A percentile compares a stretch with the other conserved stretches of the same genome.
These are phyloP conservation scores for Botryotinia convoluta DNA, from an alignment of 2,329 filamentous ascomycete genomes.

Conservation along the genomic window DNA sequence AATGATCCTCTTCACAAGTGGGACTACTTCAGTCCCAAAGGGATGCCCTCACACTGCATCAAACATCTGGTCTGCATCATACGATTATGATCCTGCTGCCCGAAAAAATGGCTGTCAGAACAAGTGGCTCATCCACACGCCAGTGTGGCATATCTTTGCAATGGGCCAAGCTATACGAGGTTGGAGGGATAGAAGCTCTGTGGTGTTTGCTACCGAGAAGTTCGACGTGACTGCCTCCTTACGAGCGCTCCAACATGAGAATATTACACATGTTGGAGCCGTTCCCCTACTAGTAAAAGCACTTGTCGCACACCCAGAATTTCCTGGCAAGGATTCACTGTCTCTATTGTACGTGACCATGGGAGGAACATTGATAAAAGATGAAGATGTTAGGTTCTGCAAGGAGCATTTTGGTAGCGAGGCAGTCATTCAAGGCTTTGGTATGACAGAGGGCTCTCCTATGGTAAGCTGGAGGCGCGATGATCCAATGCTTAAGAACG, in stretches of 20 bases:
- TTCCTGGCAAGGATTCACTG: background rate
- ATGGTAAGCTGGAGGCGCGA: slow-evolving; percentile 11
- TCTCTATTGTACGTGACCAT: slow-evolving; percentile 14
- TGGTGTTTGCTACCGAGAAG: slow-evolving; percentile 65
- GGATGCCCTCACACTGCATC: background rate
- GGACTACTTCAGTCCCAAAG: background rate
- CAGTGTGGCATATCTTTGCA: slow-evolving; percentile 21
- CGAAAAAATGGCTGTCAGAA: background rate
- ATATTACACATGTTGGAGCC: background rate
- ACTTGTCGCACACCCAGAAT: background rate
- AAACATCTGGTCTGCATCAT: background rate
- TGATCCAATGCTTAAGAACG: slow-evolving; percentile 10
- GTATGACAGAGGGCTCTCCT: slow-evolving; percentile 22
- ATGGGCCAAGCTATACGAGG: slow-evolving; percentile 14
- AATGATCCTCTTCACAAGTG: background rate
- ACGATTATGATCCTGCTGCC: background rate
- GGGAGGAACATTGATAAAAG: slow-evolving; percentile 21
- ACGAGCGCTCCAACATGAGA: background rate
- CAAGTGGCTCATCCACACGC: slow-evolving; percentile 20
- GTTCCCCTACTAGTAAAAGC: background rate
- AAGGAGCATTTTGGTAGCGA: slow-evolving; percentile 13
- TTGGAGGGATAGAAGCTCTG: slow-evolving; percentile 38
- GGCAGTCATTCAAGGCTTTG: slow-evolving; percentile 8
- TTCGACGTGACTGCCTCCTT: slow-evolving; percentile 53
- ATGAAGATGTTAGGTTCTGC: slow-evolving; percentile 19